These are phyloP conservation scores for Alliaria petiolata DNA, from an alignment of 345 rosid genomes.

Conservation along the genomic window DNA sequence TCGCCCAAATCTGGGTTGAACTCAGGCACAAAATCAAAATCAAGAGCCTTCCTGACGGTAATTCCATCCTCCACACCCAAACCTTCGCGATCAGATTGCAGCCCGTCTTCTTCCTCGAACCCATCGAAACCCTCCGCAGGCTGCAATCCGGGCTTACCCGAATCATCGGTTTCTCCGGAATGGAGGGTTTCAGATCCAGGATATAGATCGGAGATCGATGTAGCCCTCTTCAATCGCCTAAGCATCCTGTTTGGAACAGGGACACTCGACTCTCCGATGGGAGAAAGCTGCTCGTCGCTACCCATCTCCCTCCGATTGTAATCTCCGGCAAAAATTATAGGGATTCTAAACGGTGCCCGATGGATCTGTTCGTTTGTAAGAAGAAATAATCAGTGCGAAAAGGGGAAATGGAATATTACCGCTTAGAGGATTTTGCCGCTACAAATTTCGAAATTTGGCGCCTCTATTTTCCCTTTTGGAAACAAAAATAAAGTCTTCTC, in stretches of 20 bases:
- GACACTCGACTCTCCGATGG: constrained; percentile 40
- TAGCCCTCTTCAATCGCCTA: constrained; percentile 61
- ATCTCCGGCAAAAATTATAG: background rate
- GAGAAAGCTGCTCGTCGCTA: constrained; percentile 44
- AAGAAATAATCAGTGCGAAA: background rate
- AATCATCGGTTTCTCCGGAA: background rate
- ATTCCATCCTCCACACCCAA: constrained; percentile 25
- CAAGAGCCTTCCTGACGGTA: constrained; percentile 42
- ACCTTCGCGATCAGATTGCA: constrained; percentile 33
- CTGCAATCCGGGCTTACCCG: constrained; percentile 25
- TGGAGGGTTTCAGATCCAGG: constrained; percentile 24
- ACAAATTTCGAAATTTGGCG: constrained; percentile 29
- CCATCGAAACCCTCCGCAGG: constrained; percentile 20
- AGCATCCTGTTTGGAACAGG: constrained; percentile 49
- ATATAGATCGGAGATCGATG: constrained; percentile 10
- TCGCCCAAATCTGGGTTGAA: constrained; percentile 38
- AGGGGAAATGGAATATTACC: background rate
- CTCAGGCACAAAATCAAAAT: constrained; percentile 41
- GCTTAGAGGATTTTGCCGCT: constrained; percentile 35
- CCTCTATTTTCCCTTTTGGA: background rate
- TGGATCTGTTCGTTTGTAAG: background rate
- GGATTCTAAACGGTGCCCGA: background rate
- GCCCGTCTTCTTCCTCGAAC: constrained; percentile 30
- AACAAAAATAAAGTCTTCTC: background rate
- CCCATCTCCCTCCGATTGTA: constrained; percentile 40